Evolutionary conservation across 805 yeast genomes (phyloP).

Genomic region (Ogataea kodamae): DNA sequence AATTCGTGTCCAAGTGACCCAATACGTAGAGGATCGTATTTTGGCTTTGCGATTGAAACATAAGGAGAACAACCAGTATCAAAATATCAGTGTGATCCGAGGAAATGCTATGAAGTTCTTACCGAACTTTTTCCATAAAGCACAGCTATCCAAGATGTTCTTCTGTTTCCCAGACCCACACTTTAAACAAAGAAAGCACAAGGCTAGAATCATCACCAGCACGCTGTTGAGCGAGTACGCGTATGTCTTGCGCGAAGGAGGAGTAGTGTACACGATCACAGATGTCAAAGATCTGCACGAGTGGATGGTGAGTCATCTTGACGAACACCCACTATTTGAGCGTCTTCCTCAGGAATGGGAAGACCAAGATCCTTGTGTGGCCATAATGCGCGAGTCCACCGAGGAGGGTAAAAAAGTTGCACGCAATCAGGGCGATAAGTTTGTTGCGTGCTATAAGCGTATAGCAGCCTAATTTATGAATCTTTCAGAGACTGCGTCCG

Average conservation of each 20-base stretch:
- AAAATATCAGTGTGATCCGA: slow-evolving; percentile 84
- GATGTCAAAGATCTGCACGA: slow-evolving; percentile 90
- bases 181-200: slow-evolving; percentile 94
- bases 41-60: slow-evolving; percentile 73
- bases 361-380: slow-evolving; percentile 71
- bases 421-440: slow-evolving; percentile 84
- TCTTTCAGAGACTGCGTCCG: slow-evolving; percentile 30
- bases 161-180: slow-evolving; percentile 99
- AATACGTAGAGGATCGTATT: slow-evolving; percentile 93
- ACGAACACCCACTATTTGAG: slow-evolving; percentile 86
- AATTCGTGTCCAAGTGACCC: slow-evolving; percentile 95
- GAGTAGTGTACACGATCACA: slow-evolving; percentile 89
- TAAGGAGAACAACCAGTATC: slow-evolving; percentile 43
- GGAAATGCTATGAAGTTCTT: slow-evolving; percentile 97
- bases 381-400: slow-evolving; percentile 85
- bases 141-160: slow-evolving; percentile 85
- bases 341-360: slow-evolving; percentile 81
- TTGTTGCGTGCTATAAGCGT: slow-evolving; percentile 81
- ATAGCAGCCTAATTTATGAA: slow-evolving; percentile 53
- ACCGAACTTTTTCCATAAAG: slow-evolving; percentile 86
- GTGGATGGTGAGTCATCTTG: slow-evolving; percentile 95
- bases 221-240: slow-evolving; percentile 92
- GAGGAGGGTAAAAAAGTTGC: slow-evolving; percentile 97
- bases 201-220: slow-evolving; percentile 90
- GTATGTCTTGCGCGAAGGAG: slow-evolving; percentile 79